Evolutionary conservation across 495 filamentous ascomycete species (phyloP).

Genomic region (Monascus purpureus): DNA sequence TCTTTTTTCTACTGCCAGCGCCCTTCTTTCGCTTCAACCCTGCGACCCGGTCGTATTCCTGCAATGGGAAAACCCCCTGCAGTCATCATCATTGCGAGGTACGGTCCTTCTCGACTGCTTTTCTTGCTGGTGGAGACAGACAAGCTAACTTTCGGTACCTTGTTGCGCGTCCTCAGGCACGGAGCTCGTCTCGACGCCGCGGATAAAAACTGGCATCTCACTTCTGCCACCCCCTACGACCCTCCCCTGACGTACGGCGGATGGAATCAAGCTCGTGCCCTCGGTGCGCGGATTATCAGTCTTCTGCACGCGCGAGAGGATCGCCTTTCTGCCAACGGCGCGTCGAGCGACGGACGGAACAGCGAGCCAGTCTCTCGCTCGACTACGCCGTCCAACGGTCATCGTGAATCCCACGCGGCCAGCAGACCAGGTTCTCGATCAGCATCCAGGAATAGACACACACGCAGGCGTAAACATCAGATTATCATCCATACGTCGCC

Average conservation of each 20-base stretch:
- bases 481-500: conserved; percentile 85
- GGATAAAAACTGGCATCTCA: conserved; percentile 87
- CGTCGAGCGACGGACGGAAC: conserved; percentile 5
- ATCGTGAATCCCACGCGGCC: background rate
- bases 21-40: too few species aligned
- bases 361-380: conserved; percentile 6
- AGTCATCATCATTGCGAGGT: conserved; percentile 74
- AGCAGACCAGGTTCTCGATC: background rate
- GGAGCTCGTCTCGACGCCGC: conserved; percentile 85
- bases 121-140: background rate
- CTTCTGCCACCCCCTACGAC: conserved; percentile 91
- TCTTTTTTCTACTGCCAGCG: too few species aligned
- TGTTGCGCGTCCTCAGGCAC: conserved; percentile 41
- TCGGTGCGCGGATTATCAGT: conserved; percentile 66
- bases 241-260: conserved; percentile 90
- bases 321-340: conserved; percentile 1
- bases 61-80: conserved; percentile 45
- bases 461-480: conserved; percentile 43
- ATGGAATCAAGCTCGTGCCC: conserved; percentile 68
- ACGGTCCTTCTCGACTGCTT: conserved; percentile 9
- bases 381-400: background rate
- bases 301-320: conserved; percentile 42
- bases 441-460: conserved; percentile 2
- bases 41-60: too few species aligned
- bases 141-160: background rate